Evolutionary conservation across 805 yeast genomes (phyloP), one percentile per base, ranked within the genome.

Genomic region (Candida pseudoglaebosa): DNA sequence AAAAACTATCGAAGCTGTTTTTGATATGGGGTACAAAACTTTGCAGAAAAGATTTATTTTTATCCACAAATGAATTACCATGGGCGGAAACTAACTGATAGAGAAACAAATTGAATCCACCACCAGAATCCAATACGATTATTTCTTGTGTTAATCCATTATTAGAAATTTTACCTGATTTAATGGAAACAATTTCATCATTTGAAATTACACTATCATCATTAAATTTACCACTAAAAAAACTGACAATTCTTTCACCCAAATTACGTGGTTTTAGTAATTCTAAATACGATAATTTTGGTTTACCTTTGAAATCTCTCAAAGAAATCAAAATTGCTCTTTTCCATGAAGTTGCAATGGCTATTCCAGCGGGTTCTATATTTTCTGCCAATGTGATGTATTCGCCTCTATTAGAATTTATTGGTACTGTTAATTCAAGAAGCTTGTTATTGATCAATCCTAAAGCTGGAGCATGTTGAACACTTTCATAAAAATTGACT

Each of bases 361-460:
- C 67, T 4, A 87, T 66, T 2, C 96, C 96, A 1, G 84, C 78
- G 0, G 93, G 90, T 46, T 80, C 87, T 8, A 82, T 70, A 43
- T 75, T 75, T 39, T 78, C 76, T 1, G 82, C 72, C 28, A 69
- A 49, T 1, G 78, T 74, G 13, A 88, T 65, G 21, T 56, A 53
- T 54, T 90, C 97, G n/a, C 66, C 65, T 36, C 49, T 57, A 3
- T 38, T 47, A 10, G 47, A 29, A 39, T 58, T 56, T 20, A 69
- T 45, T 12, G 70, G 66, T 14, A 70, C 57, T 1, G 64, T 50
- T 4, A 81, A 61, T 30, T 66, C 70, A 16, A 81, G 49, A 2
- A 58, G 49, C 35, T 64, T 62, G 50, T 65, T 60, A 60, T 59
- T 75, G 34, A 80, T 65, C 21, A 81, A 57, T 22, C 84, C 80